phyloP scores from a whole-genome alignment of 2,329 filamentous ascomycete species.

The Ceratocystis variospora region DNA sequence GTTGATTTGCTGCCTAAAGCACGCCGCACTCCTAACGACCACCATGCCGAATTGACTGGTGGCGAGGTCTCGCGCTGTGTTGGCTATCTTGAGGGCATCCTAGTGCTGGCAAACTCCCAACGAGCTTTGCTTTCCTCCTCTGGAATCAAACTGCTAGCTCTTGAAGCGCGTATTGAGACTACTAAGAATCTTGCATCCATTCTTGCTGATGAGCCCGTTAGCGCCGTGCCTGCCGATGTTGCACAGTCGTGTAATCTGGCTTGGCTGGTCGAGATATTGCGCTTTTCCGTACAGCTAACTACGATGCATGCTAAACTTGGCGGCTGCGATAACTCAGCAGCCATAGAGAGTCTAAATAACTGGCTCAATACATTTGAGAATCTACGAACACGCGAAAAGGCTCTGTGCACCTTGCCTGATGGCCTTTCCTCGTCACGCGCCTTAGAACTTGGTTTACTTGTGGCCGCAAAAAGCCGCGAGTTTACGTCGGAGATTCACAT shows the following conservation, averaged over 20 bases:
- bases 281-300: conserved; percentile 47
- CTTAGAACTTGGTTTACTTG: conserved; percentile 25
- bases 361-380: conserved; percentile 38
- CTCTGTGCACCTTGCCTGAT: conserved; percentile 36
- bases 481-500: conserved; percentile 32
- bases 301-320: conserved; percentile 54
- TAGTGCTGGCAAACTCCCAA: conserved; percentile 52
- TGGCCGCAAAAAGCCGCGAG: conserved; percentile 28
- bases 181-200: conserved; percentile 11
- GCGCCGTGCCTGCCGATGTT: neutral
- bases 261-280: conserved; percentile 60
- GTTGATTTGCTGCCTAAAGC: conserved; percentile 59
- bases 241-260: conserved; percentile 21
- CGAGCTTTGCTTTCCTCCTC: conserved; percentile 31
- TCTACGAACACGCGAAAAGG: conserved; percentile 31
- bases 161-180: neutral
- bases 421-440: conserved; percentile 34
- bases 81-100: conserved; percentile 74
- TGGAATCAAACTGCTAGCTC: conserved; percentile 7
- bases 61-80: conserved; percentile 67
- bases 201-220: neutral
- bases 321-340: conserved; percentile 32
- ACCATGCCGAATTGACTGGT: conserved; percentile 71
- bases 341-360: conserved; percentile 34
- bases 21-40: conserved; percentile 53